Evolutionary conservation across 2,329 filamentous ascomycete genomes (phyloP).

Genomic region (Monilinia polystroma): DNA sequence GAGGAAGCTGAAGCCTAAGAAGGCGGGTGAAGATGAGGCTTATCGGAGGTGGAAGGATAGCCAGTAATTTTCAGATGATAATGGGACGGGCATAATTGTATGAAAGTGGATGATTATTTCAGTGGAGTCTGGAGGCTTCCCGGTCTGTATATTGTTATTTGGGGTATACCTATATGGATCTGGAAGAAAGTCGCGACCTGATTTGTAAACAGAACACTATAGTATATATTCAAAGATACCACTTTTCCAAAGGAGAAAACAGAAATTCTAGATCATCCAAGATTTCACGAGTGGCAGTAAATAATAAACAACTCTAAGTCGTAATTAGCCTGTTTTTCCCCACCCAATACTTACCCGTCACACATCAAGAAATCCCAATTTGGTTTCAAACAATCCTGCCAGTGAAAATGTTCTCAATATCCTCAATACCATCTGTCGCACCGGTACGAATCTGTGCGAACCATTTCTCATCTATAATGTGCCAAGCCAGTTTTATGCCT

Average conservation of each 20-base stretch:
- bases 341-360: background rate
- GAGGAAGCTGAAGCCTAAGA: constrained; percentile 20
- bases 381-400: background rate
- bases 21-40: constrained; percentile 4
- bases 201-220: background rate
- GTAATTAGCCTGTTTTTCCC: constrained; percentile 2
- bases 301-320: background rate
- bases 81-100: background rate
- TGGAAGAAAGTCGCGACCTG: background rate
- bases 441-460: background rate
- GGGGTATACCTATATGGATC: background rate
- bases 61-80: constrained; percentile 4
- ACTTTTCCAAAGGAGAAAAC: background rate
- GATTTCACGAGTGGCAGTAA: background rate
- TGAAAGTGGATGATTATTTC: background rate
- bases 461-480: background rate
- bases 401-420: background rate
- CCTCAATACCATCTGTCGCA: background rate
- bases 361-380: no score
- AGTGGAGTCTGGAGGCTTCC: background rate
- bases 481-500: background rate
- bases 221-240: background rate
- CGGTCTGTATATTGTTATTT: background rate
- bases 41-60: constrained; percentile 10
- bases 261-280: background rate